Percentiles rank a stretch among this genome's conserved stretches.
These are phyloP conservation scores for Borealophlyctis nickersoniae DNA, from an alignment of 192 early-diverging fungal species.

Conservation along the genomic window DNA sequence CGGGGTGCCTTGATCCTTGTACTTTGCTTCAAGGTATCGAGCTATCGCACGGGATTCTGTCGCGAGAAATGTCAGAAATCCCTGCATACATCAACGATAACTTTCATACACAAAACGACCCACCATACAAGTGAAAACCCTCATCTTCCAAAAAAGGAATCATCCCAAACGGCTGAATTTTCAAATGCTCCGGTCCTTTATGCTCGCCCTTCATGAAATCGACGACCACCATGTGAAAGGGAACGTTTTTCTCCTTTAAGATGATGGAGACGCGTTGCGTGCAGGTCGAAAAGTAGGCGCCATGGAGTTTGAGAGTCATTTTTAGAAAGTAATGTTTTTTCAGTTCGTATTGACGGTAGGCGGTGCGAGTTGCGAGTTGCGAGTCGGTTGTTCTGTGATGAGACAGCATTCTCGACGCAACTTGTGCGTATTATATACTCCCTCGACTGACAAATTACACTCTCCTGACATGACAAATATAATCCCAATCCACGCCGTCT, in stretches of 20 bases:
- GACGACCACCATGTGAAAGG: slow-evolving; percentile 26
- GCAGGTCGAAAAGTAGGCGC: slow-evolving; percentile 22
- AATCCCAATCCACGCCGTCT: too few relatives aligned
- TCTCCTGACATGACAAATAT: too few relatives aligned
- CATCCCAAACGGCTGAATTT: slow-evolving; percentile 39
- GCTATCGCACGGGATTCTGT: slow-evolving; percentile 42
- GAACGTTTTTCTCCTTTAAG: slow-evolving; percentile 33
- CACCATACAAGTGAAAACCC: slow-evolving; percentile 3
- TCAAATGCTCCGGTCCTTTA: slow-evolving; percentile 31
- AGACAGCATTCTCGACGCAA: too few relatives aligned
- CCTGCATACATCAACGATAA: too few relatives aligned
- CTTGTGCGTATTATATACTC: too few relatives aligned
- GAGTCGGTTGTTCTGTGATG: too few relatives aligned
- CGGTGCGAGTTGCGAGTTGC: too few relatives aligned
- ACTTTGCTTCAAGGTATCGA: slow-evolving; percentile 38
- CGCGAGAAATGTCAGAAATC: too few relatives aligned
- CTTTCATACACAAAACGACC: too few relatives aligned
- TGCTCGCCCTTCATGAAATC: slow-evolving; percentile 33
- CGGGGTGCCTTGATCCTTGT: slow-evolving; percentile 21
- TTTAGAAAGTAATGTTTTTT: not conserved
- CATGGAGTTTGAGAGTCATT: slow-evolving; percentile 21
- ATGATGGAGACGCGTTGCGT: slow-evolving; percentile 24
- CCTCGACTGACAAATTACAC: too few relatives aligned
- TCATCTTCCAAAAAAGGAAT: slow-evolving; percentile 36
- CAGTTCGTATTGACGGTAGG: too few relatives aligned